These are phyloP conservation scores for Noccaea caerulescens DNA, from an alignment of 345 rosid species.

Conservation along the genomic window DNA sequence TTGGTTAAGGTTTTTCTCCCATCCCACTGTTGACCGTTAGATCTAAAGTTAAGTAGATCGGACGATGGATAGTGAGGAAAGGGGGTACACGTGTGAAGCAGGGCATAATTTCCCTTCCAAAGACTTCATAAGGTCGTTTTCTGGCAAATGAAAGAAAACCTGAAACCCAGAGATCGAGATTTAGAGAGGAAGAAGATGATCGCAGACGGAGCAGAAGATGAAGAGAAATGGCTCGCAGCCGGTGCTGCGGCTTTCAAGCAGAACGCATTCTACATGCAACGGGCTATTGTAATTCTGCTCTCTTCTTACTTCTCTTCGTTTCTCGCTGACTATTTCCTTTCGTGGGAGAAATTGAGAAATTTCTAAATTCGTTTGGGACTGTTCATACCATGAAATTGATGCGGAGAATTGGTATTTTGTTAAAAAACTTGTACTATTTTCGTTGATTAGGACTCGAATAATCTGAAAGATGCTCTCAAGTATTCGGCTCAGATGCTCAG, in stretches of 20 bases:
- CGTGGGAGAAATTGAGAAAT: constrained; percentile 6
- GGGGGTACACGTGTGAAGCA: constrained; percentile 20
- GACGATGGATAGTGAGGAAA: constrained; percentile 1
- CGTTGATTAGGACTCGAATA: constrained; percentile 76
- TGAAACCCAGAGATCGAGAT: constrained; percentile 49
- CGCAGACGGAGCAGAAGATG: constrained; percentile 86
- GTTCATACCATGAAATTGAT: background rate
- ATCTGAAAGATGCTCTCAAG: constrained; percentile 94
- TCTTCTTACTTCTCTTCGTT: constrained; percentile 19
- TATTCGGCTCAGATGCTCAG: constrained; percentile 99
- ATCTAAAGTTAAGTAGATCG: constrained; percentile 18
- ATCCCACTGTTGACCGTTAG: constrained; percentile 19
- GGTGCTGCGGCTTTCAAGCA: constrained; percentile 94
- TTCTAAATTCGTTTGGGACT: constrained; percentile 14
- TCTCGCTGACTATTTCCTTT: constrained; percentile 21
- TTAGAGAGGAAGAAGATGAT: constrained; percentile 58
- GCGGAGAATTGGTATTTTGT: background rate
- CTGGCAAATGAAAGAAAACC: constrained; percentile 34
- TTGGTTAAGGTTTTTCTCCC: background rate
- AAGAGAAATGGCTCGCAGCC: constrained; percentile 97
- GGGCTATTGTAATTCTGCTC: constrained; percentile 74
- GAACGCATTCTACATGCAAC: constrained; percentile 97
- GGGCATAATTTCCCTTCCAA: constrained; percentile 27
- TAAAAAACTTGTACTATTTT: background rate
- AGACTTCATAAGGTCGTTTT: constrained; percentile 36